Percentiles rank a stretch among this genome's conserved stretches.
phyloP scores from a whole-genome alignment of 2,329 filamentous ascomycete species.

The Talaromyces amestolkiae region DNA sequence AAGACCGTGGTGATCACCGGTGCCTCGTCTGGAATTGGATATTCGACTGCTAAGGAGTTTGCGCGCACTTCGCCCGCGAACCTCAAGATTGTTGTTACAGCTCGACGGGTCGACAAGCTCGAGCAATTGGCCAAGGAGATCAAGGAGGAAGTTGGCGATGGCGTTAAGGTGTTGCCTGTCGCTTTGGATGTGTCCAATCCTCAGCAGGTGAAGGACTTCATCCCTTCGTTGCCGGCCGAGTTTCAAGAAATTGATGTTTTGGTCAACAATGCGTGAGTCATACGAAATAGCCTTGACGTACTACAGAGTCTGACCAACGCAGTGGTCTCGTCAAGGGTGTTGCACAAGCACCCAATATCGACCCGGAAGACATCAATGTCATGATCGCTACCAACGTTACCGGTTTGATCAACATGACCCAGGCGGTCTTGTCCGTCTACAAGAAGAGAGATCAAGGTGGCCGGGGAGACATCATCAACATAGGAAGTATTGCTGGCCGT shows the following conservation, averaged over 20 bases:
- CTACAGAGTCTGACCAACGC: slow-evolving; percentile 17
- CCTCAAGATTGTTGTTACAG: slow-evolving; percentile 82
- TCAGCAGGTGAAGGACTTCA: slow-evolving; percentile 69
- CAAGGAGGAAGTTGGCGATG: slow-evolving; percentile 68
- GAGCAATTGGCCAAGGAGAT: slow-evolving; percentile 76
- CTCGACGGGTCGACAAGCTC: slow-evolving; percentile 76
- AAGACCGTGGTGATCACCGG: slow-evolving; percentile 93
- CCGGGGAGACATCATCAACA: slow-evolving; percentile 89
- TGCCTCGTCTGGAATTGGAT: slow-evolving; percentile 88
- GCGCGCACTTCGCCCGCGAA: slow-evolving; percentile 76
- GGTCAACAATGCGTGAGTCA: slow-evolving; percentile 88
- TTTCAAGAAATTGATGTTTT: slow-evolving; percentile 83
- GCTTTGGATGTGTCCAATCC: slow-evolving; percentile 84
- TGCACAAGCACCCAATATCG: slow-evolving; percentile 79
- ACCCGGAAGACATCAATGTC: slow-evolving; percentile 72
- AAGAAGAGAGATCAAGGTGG: slow-evolving; percentile 68
- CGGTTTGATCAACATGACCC: slow-evolving; percentile 93
- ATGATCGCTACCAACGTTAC: slow-evolving; percentile 96
- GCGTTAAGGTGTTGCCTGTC: slow-evolving; percentile 77
- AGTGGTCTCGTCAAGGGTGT: slow-evolving; percentile 88
- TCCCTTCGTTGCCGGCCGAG: slow-evolving; percentile 70
- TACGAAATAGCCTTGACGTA: neutral
- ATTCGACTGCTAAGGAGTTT: slow-evolving; percentile 75
- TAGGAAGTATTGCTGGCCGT: slow-evolving; percentile 86
- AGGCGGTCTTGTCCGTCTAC: slow-evolving; percentile 81